phyloP scores from a whole-genome alignment of 192 early-diverging fungal genomes.

The Linnemannia exigua region DNA sequence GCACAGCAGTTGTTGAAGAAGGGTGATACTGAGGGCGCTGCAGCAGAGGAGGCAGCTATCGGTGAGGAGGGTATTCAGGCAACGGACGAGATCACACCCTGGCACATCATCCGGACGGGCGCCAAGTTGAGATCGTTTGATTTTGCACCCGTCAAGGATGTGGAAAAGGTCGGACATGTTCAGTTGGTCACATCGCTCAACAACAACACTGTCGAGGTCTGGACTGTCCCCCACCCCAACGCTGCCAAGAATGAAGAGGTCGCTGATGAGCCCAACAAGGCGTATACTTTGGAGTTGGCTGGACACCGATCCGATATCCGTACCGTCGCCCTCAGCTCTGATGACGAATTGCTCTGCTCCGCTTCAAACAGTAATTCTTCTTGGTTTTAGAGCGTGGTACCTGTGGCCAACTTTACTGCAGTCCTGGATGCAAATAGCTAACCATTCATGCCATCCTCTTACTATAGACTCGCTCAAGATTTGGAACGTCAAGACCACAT shows the following conservation, averaged over 20 bases:
- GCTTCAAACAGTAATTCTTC: conserved; percentile 81
- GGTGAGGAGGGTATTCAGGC: conserved; percentile 70
- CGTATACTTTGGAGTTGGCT: conserved; percentile 81
- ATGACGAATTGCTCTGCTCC: conserved; percentile 89
- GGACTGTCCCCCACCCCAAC: conserved; percentile 70
- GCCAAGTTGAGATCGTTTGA: conserved; percentile 89
- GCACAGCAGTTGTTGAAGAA: conserved; percentile 62
- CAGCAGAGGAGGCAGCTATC: conserved; percentile 50
- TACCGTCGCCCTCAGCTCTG: conserved; percentile 88
- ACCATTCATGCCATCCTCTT: background rate
- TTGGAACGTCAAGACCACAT: conserved; percentile 88
- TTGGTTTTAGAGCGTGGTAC: background rate
- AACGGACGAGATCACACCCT: conserved; percentile 82
- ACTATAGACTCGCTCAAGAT: conserved; percentile 81
- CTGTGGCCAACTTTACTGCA: background rate
- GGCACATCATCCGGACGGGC: conserved; percentile 78
- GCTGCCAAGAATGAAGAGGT: conserved; percentile 75
- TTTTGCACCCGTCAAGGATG: conserved; percentile 69
- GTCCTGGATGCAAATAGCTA: background rate
- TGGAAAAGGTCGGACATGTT: conserved; percentile 61
- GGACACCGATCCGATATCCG: conserved; percentile 96
- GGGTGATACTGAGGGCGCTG: conserved; percentile 59
- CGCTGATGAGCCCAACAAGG: conserved; percentile 73
- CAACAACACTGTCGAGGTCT: conserved; percentile 90
- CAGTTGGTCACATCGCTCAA: conserved; percentile 79